Evolutionary conservation across 2,329 filamentous ascomycete species (phyloP).

Genomic region (Cytospora leucostoma): DNA sequence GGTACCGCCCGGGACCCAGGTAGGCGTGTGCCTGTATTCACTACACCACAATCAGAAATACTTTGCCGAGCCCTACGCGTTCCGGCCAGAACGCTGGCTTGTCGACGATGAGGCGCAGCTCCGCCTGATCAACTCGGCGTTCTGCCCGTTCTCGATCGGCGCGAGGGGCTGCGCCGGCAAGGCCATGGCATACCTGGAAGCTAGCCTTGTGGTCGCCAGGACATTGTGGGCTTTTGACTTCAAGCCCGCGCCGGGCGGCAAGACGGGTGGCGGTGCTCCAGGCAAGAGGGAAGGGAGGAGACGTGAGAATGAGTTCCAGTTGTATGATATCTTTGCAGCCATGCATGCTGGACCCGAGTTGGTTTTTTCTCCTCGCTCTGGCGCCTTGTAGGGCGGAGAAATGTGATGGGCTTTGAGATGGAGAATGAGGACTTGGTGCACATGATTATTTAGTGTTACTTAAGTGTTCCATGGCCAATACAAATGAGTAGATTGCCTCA

Average conservation of each 20-base stretch:
- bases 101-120: constrained; percentile 29
- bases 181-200: constrained; percentile 31
- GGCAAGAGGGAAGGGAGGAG: not conserved
- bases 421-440: too few relatives aligned
- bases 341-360: constrained; percentile 11
- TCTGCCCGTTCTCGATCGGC: constrained; percentile 39
- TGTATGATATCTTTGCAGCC: constrained; percentile 12
- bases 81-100: constrained; percentile 48
- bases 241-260: not conserved
- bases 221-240: constrained; percentile 29
- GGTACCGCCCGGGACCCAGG: constrained; percentile 24
- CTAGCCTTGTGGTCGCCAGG: constrained; percentile 30
- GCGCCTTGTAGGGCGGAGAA: too few relatives aligned
- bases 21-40: constrained; percentile 45
- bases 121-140: constrained; percentile 33
- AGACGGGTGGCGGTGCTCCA: not conserved
- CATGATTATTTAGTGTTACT: too few relatives aligned
- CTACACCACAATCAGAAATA: constrained; percentile 46
- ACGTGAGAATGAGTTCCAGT: constrained; percentile 9
- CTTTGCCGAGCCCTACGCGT: constrained; percentile 43
- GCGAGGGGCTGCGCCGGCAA: constrained; percentile 40
- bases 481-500: too few relatives aligned
- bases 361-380: constrained; percentile 7
- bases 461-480: too few relatives aligned
- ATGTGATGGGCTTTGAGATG: too few relatives aligned